A percentile compares a stretch with the other conserved stretches of the same genome.
Conservation (phyloP, 108 stramenopile species). For the Pseudonitzschia pungens region DNA sequence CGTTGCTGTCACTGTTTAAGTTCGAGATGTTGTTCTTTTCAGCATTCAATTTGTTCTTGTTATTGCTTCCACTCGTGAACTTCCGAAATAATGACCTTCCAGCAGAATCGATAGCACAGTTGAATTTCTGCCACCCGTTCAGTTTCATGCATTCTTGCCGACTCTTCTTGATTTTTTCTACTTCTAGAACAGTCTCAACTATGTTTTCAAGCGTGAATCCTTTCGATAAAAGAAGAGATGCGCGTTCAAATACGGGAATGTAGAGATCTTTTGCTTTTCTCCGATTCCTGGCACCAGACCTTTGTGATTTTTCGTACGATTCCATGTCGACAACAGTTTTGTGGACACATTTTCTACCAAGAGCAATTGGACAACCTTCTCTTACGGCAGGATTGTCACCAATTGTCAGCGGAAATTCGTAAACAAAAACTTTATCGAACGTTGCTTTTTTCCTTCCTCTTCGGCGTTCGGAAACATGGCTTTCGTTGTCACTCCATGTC, state of each 20-base stretch:
- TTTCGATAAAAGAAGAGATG: constrained; percentile 19
- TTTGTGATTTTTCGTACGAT: constrained; percentile 17
- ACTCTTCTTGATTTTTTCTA: constrained; percentile 25
- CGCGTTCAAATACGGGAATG: constrained; percentile 21
- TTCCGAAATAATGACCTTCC: constrained; percentile 28
- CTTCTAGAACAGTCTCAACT: constrained; percentile 25
- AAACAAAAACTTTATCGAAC: constrained; percentile 25
- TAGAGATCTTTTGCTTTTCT: constrained; percentile 14
- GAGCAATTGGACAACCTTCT: constrained; percentile 27
- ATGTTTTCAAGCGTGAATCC: constrained; percentile 28
- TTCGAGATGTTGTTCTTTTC: neutral
- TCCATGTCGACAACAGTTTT: constrained; percentile 19
- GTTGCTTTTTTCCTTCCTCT: neutral
- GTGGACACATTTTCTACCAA: constrained; percentile 9
- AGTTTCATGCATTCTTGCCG: constrained; percentile 26
- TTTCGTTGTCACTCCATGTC: no score
- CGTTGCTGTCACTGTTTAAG: neutral
- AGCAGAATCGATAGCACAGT: constrained; percentile 26
- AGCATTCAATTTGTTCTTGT: neutral
- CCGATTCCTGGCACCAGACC: neutral
- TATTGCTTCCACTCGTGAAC: constrained; percentile 4
- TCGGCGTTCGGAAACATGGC: neutral
- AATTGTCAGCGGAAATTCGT: constrained; percentile 21
- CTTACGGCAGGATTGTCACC: constrained; percentile 36
- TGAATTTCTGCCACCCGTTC: constrained; percentile 22